phyloP scores from a whole-genome alignment of 208 protist genomes.

The Perkinsela sp. region DNA sequence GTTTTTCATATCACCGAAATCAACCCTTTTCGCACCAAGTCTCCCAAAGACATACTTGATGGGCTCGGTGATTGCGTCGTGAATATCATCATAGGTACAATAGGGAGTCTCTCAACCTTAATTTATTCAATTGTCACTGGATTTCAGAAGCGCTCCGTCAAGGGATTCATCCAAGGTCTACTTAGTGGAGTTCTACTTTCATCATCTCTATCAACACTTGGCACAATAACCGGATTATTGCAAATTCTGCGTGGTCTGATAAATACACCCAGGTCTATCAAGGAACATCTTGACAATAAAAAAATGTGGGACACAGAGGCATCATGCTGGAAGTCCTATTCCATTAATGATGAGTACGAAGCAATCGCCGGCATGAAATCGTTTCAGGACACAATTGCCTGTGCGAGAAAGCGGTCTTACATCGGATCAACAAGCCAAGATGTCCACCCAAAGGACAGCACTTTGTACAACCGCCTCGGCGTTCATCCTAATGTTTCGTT shows the following conservation, averaged over 20 bases:
- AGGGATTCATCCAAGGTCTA: not conserved
- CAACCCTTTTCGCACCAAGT: not conserved
- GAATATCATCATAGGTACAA: not conserved
- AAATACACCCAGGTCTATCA: not conserved
- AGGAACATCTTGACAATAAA: not conserved
- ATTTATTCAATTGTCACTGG: not conserved
- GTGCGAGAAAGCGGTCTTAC: not conserved
- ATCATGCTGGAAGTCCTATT: not conserved
- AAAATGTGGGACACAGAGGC: not conserved
- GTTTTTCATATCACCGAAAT: not conserved
- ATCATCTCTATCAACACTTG: not conserved
- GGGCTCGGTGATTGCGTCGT: not conserved
- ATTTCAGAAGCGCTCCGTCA: not conserved
- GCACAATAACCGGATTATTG: not conserved
- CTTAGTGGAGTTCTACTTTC: not conserved
- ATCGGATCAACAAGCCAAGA: not conserved
- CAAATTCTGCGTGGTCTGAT: not conserved
- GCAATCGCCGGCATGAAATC: not conserved
- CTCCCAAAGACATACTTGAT: not conserved
- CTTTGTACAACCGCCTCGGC: slow-evolving; percentile 23
- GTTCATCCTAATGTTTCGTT: slow-evolving; percentile 25
- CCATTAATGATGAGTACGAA: not conserved
- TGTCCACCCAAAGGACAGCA: not conserved
- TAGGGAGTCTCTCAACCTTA: not conserved
- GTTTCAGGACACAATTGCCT: not conserved